A percentile compares a stretch with the other conserved stretches of the same genome.
phyloP scores from a whole-genome alignment of 2,329 filamentous ascomycete species.

The Exophiala aquamarina region DNA sequence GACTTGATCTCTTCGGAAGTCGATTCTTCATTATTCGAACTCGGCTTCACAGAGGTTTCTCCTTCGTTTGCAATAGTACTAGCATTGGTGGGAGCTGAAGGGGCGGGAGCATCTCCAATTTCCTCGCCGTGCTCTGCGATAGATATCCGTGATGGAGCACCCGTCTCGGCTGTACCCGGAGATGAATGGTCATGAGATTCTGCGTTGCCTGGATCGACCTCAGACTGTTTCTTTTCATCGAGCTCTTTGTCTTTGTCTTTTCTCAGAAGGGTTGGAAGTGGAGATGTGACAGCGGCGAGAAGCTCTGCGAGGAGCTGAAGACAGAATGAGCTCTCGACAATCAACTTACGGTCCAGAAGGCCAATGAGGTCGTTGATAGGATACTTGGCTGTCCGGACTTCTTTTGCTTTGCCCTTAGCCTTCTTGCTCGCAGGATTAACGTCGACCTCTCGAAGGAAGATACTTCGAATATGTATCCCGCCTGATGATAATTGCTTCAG shows the following conservation, averaged over 20 bases:
- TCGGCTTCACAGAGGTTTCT: constrained; percentile 30
- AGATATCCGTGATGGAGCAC: constrained; percentile 33
- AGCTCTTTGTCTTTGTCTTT: constrained; percentile 63
- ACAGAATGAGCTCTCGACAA: constrained; percentile 94
- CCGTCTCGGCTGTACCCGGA: constrained; percentile 42
- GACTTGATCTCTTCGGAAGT: constrained; percentile 47
- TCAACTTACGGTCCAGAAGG: constrained; percentile 86
- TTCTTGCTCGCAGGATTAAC: constrained; percentile 75
- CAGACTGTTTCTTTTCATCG: constrained; percentile 29
- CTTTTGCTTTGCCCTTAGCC: constrained; percentile 86
- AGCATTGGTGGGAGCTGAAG: constrained; percentile 13
- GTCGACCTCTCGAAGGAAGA: constrained; percentile 95
- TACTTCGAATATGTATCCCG: constrained; percentile 82
- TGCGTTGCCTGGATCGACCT: constrained; percentile 22
- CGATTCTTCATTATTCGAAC: constrained; percentile 33
- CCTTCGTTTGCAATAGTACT: constrained; percentile 23
- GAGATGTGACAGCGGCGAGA: constrained; percentile 83
- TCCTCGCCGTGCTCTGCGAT: constrained; percentile 23
- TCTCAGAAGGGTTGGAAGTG: constrained; percentile 76
- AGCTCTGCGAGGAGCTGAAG: constrained; percentile 92
- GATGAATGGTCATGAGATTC: constrained; percentile 26
- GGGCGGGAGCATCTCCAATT: constrained; percentile 27
- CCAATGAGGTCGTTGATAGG: constrained; percentile 88
- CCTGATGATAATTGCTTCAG: constrained; percentile 80
- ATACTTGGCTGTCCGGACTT: constrained; percentile 79